These are phyloP conservation scores for Plasmodium inui DNA, from an alignment of 169 alveolate genomes.

Conservation along the genomic window DNA sequence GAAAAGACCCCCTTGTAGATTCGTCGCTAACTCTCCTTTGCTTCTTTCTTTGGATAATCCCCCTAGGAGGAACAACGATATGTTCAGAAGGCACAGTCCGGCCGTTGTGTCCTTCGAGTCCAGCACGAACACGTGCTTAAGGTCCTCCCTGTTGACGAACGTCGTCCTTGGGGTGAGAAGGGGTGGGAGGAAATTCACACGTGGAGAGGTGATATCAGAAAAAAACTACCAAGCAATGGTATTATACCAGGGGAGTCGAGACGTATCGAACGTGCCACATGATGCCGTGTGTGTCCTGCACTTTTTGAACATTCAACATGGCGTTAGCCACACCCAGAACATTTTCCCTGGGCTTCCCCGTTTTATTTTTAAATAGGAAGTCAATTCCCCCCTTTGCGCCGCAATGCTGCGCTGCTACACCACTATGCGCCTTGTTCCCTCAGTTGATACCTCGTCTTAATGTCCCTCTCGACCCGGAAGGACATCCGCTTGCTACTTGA, in stretches of 20 bases:
- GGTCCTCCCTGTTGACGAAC: slow-evolving; percentile 25
- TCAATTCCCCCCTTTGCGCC: neutral
- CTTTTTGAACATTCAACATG: neutral
- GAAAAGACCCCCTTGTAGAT: slow-evolving; percentile 56
- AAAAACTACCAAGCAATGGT: neutral
- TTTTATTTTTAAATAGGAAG: too few relatives aligned
- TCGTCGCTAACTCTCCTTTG: slow-evolving; percentile 31
- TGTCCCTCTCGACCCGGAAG: slow-evolving; percentile 36
- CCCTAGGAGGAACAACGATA: slow-evolving; percentile 33
- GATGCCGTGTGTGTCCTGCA: neutral
- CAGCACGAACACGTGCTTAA: slow-evolving; percentile 42
- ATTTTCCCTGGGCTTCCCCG: neutral
- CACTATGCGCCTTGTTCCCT: neutral
- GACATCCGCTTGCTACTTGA: slow-evolving; percentile 22
- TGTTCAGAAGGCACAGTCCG: slow-evolving; percentile 50
- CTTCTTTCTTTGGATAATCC: slow-evolving; percentile 29
- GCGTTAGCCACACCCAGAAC: neutral
- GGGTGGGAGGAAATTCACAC: neutral
- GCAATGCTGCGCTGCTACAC: neutral
- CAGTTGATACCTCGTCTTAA: slow-evolving; percentile 53
- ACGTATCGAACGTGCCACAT: neutral
- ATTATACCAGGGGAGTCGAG: neutral
- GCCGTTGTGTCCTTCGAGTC: slow-evolving; percentile 31
- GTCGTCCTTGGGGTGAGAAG: slow-evolving; percentile 6
- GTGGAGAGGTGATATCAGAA: neutral